A percentile compares a stretch with the other conserved stretches of the same genome.
These are phyloP conservation scores for Neolentinus lepideus DNA, from an alignment of 1,284 basidiomycete species.

Conservation along the genomic window DNA sequence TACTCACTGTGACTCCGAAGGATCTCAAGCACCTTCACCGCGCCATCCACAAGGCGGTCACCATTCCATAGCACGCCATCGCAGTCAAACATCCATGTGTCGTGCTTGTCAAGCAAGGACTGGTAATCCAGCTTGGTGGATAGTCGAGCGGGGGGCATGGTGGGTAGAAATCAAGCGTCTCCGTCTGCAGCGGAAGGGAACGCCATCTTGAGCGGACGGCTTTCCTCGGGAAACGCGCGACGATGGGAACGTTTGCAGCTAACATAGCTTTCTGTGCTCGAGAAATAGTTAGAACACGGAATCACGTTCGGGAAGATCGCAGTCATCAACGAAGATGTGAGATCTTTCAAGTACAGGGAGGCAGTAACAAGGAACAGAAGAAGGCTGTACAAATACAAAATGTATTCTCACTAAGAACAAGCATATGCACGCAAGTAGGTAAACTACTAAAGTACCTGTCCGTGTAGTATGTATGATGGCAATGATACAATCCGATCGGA, in stretches of 20 bases:
- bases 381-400: too few relatives aligned
- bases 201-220: too few relatives aligned
- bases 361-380: too few relatives aligned
- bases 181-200: too few relatives aligned
- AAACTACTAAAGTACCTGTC: background rate
- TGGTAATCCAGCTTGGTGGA: conserved; percentile 36
- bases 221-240: too few relatives aligned
- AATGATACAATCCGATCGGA: background rate
- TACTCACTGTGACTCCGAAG: conserved; percentile 59
- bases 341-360: too few relatives aligned
- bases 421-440: background rate
- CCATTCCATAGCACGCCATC: conserved; percentile 95
- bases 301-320: too few relatives aligned
- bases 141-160: conserved; percentile 30
- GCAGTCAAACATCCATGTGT: conserved; percentile 95
- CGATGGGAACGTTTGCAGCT: too few relatives aligned
- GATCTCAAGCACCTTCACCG: conserved; percentile 63
- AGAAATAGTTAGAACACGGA: too few relatives aligned
- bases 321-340: too few relatives aligned
- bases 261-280: too few relatives aligned
- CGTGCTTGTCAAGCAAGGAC: conserved; percentile 66
- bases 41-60: conserved; percentile 75
- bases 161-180: too few relatives aligned
- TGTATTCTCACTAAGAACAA: background rate
- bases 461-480: background rate